Base-by-base conservation (phyloP, 345 rosid species). In the Rhodamnia rubescens region DNA sequence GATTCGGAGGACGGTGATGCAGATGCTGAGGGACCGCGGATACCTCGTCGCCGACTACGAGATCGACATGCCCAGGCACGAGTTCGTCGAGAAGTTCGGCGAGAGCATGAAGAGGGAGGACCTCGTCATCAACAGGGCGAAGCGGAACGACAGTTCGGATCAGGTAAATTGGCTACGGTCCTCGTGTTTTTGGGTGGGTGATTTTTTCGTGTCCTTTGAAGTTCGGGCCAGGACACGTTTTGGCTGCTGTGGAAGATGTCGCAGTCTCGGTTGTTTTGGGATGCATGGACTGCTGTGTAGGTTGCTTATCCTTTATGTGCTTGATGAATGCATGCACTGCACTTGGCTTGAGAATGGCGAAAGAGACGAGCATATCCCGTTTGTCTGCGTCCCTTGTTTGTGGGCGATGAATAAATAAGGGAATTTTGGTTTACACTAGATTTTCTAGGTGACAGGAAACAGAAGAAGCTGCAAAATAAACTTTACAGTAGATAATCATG, bases 41-140 rank as follows among this genome's bases (percentile, higher is more conserved):
- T 97, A 97, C 88, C 88, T 95, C 14, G 92, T 97, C 6, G 90
- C 90, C 14, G 95, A 95, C 86, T 91, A 84, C 22, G 98, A 97
- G 83, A 87, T 96, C 36, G 89, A 90, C 81, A 90, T 91, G 93
- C 78, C 90, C 53, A 85, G 86, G 85, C 85, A 86, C 0, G 93
- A 96, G 85, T 95, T 97, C 81, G 55, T 91, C 18, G 87, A 91
- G 11, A 95, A 93, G 84, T 88, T 89, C n/a, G 96, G 95, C 0
- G 96, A 96, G 29, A 92, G 89, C 91, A 93, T 95, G 96, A 97
- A 96, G 86, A 91, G 99, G 83, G 99, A 97, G 86, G 97, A 96
- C 89, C 98, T 93, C n/a, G 91, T 92, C 56, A 91, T 95, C 87
- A 92, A 90, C 85, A 95, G 92, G 83, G 83, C 89, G 5, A 93